Percentiles rank a stretch among this genome's conserved stretches.
Evolutionary conservation across 1,284 basidiomycete species (phyloP).

Genomic region (Pseudozyma tsukubaensis): DNA sequence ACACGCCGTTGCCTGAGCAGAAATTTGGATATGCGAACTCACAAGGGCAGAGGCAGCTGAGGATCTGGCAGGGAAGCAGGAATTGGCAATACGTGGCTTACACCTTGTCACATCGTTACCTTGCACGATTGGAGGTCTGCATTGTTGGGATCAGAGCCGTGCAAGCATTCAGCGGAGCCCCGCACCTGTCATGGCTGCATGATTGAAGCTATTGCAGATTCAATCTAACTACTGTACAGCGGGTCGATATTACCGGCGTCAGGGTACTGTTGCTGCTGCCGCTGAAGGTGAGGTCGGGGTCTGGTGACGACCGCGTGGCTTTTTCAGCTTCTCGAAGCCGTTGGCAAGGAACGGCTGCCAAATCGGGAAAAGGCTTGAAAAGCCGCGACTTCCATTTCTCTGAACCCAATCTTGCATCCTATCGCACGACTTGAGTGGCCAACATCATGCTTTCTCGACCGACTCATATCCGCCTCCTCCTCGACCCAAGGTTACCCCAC

Average conservation of each 20-base stretch:
- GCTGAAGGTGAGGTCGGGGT: neutral
- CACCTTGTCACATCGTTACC: too few relatives aligned
- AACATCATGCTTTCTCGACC: constrained; percentile 21
- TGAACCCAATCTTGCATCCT: neutral
- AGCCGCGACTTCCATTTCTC: constrained; percentile 23
- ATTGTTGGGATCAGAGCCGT: neutral
- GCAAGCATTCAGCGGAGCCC: constrained; percentile 12
- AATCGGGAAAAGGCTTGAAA: neutral
- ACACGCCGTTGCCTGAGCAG: too few relatives aligned
- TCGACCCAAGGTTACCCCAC: neutral
- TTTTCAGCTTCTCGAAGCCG: too few relatives aligned
- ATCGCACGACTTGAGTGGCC: constrained; percentile 6
- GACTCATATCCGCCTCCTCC: neutral
- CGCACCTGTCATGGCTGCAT: neutral
- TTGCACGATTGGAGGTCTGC: too few relatives aligned
- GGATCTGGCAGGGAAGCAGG: too few relatives aligned
- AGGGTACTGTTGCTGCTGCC: too few relatives aligned
- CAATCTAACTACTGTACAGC: too few relatives aligned
- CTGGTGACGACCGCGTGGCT: constrained; percentile 7
- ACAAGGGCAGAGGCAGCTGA: too few relatives aligned
- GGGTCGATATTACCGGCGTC: too few relatives aligned
- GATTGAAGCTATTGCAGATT: too few relatives aligned
- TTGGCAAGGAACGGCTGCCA: neutral
- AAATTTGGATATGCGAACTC: too few relatives aligned
- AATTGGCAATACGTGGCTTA: too few relatives aligned